These are phyloP conservation scores for Lipomyces yamanashiensis DNA, from an alignment of 805 yeast species.

Conservation along the genomic window DNA sequence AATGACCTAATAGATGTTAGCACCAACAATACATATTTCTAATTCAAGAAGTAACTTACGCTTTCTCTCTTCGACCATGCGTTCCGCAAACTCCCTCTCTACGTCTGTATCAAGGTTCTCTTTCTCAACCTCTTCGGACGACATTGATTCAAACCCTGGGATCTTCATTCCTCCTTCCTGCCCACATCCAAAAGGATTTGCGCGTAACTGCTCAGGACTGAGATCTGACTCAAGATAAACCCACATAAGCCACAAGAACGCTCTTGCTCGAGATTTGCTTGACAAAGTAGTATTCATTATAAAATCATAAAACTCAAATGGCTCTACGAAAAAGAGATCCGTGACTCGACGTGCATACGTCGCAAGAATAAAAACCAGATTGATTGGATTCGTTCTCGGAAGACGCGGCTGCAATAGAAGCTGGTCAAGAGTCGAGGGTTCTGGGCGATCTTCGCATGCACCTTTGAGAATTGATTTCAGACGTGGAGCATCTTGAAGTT, in stretches of 20 bases:
- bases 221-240: conserved; percentile 77
- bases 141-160: conserved; percentile 46
- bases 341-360: conserved; percentile 61
- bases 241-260: conserved; percentile 84
- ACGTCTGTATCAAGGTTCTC: conserved; percentile 52
- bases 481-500: conserved; percentile 93
- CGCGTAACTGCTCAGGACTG: conserved; percentile 53
- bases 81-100: conserved; percentile 52
- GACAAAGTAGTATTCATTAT: conserved; percentile 65
- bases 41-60: conserved; percentile 4
- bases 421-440: conserved; percentile 55
- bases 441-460: conserved; percentile 70
- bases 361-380: conserved; percentile 73
- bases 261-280: conserved; percentile 67
- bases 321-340: conserved; percentile 45
- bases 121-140: conserved; percentile 41
- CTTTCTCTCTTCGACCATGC: conserved; percentile 42
- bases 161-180: conserved; percentile 47
- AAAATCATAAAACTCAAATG: conserved; percentile 69
- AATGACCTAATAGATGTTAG: conserved; percentile 15
- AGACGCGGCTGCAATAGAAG: conserved; percentile 45
- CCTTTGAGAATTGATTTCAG: conserved; percentile 87
- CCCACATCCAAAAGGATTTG: conserved; percentile 61
- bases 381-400: conserved; percentile 69
- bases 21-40: too few species aligned